Base-by-base conservation (phyloP, 2,329 filamentous ascomycete genomes). In the Teratosphaeria pseudoeucalypti region DNA sequence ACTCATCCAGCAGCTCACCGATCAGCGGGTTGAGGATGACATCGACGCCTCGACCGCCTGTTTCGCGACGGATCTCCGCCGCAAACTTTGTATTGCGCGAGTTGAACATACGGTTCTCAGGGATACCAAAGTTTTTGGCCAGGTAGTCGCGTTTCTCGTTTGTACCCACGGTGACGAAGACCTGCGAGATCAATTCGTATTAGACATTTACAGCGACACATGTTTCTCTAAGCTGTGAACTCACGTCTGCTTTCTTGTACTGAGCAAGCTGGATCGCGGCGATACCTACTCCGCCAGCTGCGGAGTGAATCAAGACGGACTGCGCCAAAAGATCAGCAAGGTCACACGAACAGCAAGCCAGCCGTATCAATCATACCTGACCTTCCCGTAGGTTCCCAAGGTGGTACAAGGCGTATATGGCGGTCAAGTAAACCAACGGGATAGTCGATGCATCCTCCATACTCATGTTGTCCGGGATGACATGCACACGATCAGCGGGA, bases 1-100 rank as follows among this genome's bases (percentile, higher is more conserved):
- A 62, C 11, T 59, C 55, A 16, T 64, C 60, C 5, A 73, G 63
- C 6, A 65, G 39, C 14, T 68, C 61, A 1, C 72, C 71, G 2
- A 62, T 43, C 2, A 65, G 57, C 11, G 61, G 62, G 62, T 69
- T 73, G 43, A 74, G 60, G 5, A 73, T 60, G 9, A 74, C 66
- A 58, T 75, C 71, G 11, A 74, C 67, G n/a, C 74, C 74, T 6
- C 55, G 54, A 16, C 63, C 66, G 11, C 64, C 57, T 0, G 73
- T 75, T 60, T 47, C 60, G 19, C 16, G 66, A 60, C 59, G 55
- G 3, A 75, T 58, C 2, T 56, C 68, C 5, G 63, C 55, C 0
- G 56, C 66, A 54, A 74, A 74, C 6, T 60, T 60, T 0, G 60
- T 55, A 32, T 71, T 64, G 11, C 69, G 63, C 47, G 58, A 64